Conservation (phyloP, 768 basidiomycete genomes). For the Termitomyces eurrhizus region DNA sequence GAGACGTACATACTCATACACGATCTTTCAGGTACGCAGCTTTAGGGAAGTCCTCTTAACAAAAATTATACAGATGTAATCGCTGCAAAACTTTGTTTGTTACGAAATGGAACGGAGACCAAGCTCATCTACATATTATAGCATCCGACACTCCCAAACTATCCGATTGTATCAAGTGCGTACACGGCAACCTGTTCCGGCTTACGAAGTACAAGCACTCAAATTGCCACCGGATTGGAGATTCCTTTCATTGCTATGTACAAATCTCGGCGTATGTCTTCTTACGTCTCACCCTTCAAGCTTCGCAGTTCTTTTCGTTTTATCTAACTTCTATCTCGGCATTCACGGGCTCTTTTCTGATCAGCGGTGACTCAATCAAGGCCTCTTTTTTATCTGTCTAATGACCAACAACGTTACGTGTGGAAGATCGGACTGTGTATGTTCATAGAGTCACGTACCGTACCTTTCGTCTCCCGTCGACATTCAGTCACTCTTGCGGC, state of each 20-base stretch:
- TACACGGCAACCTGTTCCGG: neutral
- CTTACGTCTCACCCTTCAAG: conserved; percentile 11
- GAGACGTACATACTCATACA: conserved; percentile 9
- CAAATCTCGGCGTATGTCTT: conserved; percentile 1
- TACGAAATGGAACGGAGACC: conserved; percentile 5
- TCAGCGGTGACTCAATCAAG: conserved; percentile 7
- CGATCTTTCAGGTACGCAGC: conserved; percentile 1
- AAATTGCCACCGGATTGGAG: neutral
- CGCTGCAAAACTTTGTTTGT: neutral
- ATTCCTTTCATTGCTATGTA: neutral
- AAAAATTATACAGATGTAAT: conserved; percentile 5
- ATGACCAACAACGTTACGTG: conserved; percentile 5
- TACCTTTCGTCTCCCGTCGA: neutral
- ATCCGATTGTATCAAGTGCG: neutral
- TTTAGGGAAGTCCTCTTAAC: neutral
- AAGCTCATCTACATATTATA: conserved; percentile 1
- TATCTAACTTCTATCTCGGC: conserved; percentile 6
- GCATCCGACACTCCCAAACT: neutral
- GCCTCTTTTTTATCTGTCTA: conserved; percentile 1
- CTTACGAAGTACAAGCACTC: neutral
- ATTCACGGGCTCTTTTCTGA: conserved; percentile 14
- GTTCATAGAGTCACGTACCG: neutral
- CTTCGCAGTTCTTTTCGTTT: neutral
- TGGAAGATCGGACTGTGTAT: neutral
- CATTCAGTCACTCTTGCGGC: neutral